Evolutionary conservation across 495 filamentous ascomycete genomes (phyloP), one percentile per base, ranked within the genome.

Genomic region (Jackrogersella minutella): DNA sequence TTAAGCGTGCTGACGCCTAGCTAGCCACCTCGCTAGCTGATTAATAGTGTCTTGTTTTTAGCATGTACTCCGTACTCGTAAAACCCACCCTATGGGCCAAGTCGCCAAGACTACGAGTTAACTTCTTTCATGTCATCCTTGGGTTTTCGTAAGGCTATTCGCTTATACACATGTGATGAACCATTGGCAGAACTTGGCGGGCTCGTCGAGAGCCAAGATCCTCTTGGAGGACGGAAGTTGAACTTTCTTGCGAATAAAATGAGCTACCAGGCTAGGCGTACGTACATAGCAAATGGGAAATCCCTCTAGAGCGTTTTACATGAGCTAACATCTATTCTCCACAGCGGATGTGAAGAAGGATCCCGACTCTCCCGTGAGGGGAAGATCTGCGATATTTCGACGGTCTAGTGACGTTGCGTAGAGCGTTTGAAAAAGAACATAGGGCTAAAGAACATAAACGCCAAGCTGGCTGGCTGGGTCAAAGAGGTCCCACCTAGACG

Each of bases 1-100:
- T 80, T 80, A 79, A 78, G 74, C 76, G 72, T 52, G 49, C 49
- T 52, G 44, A 49, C 44, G n/a, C n/a, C n/a, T n/a, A n/a, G n/a
- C n/a, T n/a, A 49, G 44, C 44, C 30, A 49, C 44, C 44, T 49
- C 26, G 21, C 26, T 49, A 49, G 22, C 36, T 61, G 3, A 43
- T 58, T 55, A 61, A 40, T 31, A 28, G 40, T 61, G 16, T 59
- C 10, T 14, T 51, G 16, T 40, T 54, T 36, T 61, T 62, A 58
- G 54, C 54, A 41, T 28, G 26, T 60, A 14, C 49, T 22, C 30
- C 9, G 49, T 49, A 49, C 37, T 55, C 34, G 30, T 36, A 17
- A 61, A 44, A 44, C 56, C 57, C 61, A 62, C 62, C 36, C 22
- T 10, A 41, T 39, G 66, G 66, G 57, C 60, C 51, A 33, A 53